A percentile compares a stretch with the other conserved stretches of the same genome.
phyloP scores from a whole-genome alignment of 148 eudicot species.

The Cornus florida region DNA sequence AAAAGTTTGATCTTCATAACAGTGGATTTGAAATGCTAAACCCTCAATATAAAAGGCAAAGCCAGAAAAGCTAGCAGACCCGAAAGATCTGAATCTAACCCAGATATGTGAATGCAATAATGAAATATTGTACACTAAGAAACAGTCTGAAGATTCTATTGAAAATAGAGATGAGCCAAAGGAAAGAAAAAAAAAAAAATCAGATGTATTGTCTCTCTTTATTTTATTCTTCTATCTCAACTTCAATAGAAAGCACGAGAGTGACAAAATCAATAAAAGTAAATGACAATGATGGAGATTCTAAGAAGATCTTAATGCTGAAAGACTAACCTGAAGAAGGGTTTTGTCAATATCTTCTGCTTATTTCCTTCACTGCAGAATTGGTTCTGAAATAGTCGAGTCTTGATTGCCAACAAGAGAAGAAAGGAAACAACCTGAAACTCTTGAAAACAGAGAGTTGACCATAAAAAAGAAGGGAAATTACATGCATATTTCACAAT shows the following conservation, averaged over 20 bases:
- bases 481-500: no score
- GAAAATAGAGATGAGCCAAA: not conserved
- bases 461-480: no score
- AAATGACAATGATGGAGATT: not conserved
- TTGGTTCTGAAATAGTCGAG: no score
- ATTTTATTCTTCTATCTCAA: not conserved
- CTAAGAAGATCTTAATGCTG: not conserved
- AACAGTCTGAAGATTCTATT: no score
- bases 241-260: not conserved
- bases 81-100: not conserved
- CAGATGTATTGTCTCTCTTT: not conserved
- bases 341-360: not conserved
- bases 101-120: not conserved
- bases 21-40: not conserved
- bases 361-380: not conserved
- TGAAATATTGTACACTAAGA: not conserved
- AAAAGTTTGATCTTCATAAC: slow-evolving; percentile 5
- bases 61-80: no score
- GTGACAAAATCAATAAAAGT: not conserved
- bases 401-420: no score
- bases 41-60: no score
- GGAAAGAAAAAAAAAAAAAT: no score
- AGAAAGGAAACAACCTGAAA: no score
- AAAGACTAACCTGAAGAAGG: slow-evolving; percentile 3
- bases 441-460: no score